phyloP scores from a whole-genome alignment of 768 basidiomycete genomes.

The Russula griseocarnosa region DNA sequence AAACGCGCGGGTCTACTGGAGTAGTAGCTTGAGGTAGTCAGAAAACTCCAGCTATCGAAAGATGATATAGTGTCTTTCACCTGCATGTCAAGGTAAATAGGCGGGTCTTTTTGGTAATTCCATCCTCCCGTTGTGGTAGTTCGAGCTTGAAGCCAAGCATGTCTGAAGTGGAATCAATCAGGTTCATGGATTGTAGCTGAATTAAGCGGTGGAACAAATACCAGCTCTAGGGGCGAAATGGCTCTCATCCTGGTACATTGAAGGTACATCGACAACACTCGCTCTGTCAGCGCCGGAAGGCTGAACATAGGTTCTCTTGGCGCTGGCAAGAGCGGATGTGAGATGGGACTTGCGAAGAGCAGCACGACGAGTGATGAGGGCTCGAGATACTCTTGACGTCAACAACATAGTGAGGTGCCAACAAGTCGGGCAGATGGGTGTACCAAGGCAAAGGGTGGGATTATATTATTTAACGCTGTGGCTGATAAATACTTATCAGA shows the following conservation, averaged over 20 bases:
- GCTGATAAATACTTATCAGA: conserved; percentile 26
- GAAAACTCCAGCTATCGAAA: background rate
- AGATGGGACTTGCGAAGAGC: conserved; percentile 34
- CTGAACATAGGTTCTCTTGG: conserved; percentile 64
- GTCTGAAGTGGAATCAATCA: conserved; percentile 44
- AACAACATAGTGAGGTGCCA: conserved; percentile 47
- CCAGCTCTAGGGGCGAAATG: conserved; percentile 70
- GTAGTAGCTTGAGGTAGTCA: conserved; percentile 69
- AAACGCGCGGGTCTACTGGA: conserved; percentile 92
- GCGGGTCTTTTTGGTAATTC: conserved; percentile 57
- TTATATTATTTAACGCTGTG: background rate
- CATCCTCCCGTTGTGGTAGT: conserved; percentile 54
- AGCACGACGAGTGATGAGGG: conserved; percentile 29
- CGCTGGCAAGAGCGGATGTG: conserved; percentile 17
- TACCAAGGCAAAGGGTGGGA: background rate
- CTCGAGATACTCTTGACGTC: conserved; percentile 52
- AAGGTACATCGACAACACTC: conserved; percentile 76
- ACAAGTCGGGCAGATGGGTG: background rate
- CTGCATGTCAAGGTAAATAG: conserved; percentile 99
- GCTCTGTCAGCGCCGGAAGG: conserved; percentile 81
- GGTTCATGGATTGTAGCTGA: background rate
- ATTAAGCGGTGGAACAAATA: conserved; percentile 32
- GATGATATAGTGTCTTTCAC: conserved; percentile 36
- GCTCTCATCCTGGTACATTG: conserved; percentile 63
- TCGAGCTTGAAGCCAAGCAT: conserved; percentile 88